These are phyloP conservation scores for Pseudocercospora vitis DNA, from an alignment of 2,329 filamentous ascomycete species.

Conservation along the genomic window DNA sequence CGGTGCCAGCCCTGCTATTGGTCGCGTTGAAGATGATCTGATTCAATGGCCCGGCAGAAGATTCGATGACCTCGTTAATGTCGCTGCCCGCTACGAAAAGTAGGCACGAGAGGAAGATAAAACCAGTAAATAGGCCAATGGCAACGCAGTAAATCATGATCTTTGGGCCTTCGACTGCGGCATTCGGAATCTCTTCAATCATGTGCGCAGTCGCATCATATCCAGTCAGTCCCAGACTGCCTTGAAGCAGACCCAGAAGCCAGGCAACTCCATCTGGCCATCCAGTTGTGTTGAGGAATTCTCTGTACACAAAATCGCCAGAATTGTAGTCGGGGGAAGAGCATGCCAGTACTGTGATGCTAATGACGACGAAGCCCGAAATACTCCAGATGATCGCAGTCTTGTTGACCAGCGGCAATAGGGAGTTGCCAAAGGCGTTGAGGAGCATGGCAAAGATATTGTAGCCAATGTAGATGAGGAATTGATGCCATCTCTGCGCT, in stretches of 20 bases:
- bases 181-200: conserved; percentile 41
- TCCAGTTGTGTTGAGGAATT: conserved; percentile 62
- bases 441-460: conserved; percentile 61
- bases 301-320: conserved; percentile 63
- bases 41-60: conserved; percentile 36
- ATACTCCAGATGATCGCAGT: conserved; percentile 71
- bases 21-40: conserved; percentile 40
- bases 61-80: conserved; percentile 35
- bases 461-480: conserved; percentile 68
- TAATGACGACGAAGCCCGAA: conserved; percentile 67
- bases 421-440: conserved; percentile 63
- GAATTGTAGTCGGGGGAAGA: conserved; percentile 65
- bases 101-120: conserved; percentile 40
- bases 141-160: conserved; percentile 41
- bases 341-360: conserved; percentile 66
- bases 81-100: conserved; percentile 39
- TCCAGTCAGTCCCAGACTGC: conserved; percentile 43
- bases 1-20: conserved; percentile 36
- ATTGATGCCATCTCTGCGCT: conserved; percentile 67
- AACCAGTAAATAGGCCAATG: conserved; percentile 40
- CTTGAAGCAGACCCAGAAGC: conserved; percentile 46
- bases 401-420: conserved; percentile 67
- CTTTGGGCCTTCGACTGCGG: conserved; percentile 38
- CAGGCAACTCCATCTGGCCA: conserved; percentile 43
- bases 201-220: conserved; percentile 57